Evolutionary conservation across 495 filamentous ascomycete species (phyloP).

Genomic region (Hypomontagnella submonticulosa): DNA sequence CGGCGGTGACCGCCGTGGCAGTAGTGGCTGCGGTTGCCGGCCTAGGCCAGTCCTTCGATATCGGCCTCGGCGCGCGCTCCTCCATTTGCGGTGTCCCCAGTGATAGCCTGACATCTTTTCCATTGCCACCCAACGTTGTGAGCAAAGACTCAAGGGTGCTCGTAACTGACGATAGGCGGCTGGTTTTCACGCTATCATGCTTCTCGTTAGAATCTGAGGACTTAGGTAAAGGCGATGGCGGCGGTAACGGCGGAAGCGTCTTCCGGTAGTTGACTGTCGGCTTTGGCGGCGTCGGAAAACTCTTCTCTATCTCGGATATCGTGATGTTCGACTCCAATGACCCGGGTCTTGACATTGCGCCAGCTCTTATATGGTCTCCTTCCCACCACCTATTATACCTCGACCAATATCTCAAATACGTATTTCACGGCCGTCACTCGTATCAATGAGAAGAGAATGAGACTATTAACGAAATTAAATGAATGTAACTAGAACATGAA

Average conservation of each 20-base stretch:
- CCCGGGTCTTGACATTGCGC: slow-evolving; percentile 31
- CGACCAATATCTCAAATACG: neutral
- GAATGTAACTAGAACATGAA: slow-evolving; percentile 12
- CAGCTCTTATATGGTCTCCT: neutral
- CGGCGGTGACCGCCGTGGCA: slow-evolving; percentile 23
- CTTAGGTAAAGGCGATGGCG: slow-evolving; percentile 35
- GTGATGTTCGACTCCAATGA: slow-evolving; percentile 32
- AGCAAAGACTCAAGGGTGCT: slow-evolving; percentile 25
- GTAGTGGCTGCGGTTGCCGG: slow-evolving; percentile 49
- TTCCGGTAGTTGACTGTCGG: slow-evolving; percentile 33
- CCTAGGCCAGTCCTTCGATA: slow-evolving; percentile 39
- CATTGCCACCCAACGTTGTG: slow-evolving; percentile 8
- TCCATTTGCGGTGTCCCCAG: slow-evolving; percentile 12
- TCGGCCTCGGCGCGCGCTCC: slow-evolving; percentile 21
- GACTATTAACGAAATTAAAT: slow-evolving; percentile 25
- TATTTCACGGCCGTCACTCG: neutral
- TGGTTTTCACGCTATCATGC: slow-evolving; percentile 1
- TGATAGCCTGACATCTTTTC: slow-evolving; percentile 24
- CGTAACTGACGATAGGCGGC: slow-evolving; percentile 16
- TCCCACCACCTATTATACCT: neutral
- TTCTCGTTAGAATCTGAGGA: neutral
- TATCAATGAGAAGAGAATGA: slow-evolving; percentile 1
- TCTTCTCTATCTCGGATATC: slow-evolving; percentile 38
- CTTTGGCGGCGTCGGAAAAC: slow-evolving; percentile 30
- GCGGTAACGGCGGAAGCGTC: slow-evolving; percentile 44